Percentiles rank a stretch among this genome's conserved stretches.
phyloP scores from a whole-genome alignment of 495 filamentous ascomycete genomes.

The Hypomontagnella monticulosa region DNA sequence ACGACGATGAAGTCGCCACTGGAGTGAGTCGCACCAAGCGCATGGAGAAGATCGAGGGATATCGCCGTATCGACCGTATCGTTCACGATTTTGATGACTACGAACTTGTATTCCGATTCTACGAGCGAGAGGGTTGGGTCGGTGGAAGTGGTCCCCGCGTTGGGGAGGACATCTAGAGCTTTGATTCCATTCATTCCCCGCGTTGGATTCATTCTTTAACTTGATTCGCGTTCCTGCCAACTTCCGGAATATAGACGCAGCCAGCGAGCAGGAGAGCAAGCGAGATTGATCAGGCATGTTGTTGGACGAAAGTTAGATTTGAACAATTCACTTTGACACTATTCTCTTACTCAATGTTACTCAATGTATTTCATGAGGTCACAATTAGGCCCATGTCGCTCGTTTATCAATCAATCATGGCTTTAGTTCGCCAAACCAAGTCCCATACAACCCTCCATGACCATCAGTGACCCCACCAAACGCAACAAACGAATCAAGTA shows the following conservation, averaged over 20 bases:
- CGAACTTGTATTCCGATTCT: slow-evolving; percentile 95
- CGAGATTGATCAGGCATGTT: slow-evolving; percentile 4
- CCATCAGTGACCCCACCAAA: background rate
- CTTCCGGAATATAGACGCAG: slow-evolving; percentile 1
- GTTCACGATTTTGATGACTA: slow-evolving; percentile 98
- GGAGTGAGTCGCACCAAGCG: slow-evolving; percentile 63
- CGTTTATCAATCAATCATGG: slow-evolving; percentile 27
- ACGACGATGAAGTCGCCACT: slow-evolving; percentile 56
- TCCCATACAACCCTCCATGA: background rate
- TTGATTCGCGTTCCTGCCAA: slow-evolving; percentile 16
- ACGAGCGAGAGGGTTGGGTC: slow-evolving; percentile 91
- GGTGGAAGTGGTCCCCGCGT: slow-evolving; percentile 75
- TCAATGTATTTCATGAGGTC: background rate
- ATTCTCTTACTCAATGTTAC: background rate
- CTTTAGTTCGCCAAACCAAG: slow-evolving; percentile 3
- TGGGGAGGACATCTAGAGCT: slow-evolving; percentile 58
- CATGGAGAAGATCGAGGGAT: slow-evolving; percentile 87
- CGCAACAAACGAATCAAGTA: too few species aligned
- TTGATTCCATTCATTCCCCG: background rate
- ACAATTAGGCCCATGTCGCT: slow-evolving; percentile 12
- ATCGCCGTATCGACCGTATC: slow-evolving; percentile 90
- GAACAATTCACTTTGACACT: slow-evolving; percentile 9
- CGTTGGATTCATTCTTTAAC: slow-evolving; percentile 3
- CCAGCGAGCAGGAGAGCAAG: slow-evolving; percentile 14
- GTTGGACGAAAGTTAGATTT: slow-evolving; percentile 1